Conservation (phyloP, 305 asterid species). For the Coffea humblotiana region DNA sequence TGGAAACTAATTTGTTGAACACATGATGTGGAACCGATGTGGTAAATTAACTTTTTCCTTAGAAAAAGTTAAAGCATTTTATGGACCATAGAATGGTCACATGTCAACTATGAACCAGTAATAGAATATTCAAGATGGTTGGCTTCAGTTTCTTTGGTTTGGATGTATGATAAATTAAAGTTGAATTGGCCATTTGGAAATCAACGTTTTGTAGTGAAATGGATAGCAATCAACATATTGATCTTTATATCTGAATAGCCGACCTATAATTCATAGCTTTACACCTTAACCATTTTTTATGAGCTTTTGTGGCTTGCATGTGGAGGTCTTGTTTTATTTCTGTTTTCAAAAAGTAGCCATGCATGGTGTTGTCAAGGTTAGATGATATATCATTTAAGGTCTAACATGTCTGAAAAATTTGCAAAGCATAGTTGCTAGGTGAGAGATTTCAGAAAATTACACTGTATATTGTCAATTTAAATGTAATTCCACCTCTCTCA, state of each 20-base stretch:
- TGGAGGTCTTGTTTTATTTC: background rate
- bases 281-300: background rate
- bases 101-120: too few relatives aligned
- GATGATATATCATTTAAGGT: background rate
- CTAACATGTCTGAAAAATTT: background rate
- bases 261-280: background rate
- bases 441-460: background rate
- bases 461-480: too few relatives aligned
- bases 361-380: background rate
- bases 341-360: background rate
- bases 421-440: background rate
- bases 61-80: background rate
- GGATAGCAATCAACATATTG: too few relatives aligned
- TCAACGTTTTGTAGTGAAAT: too few relatives aligned
- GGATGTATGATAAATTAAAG: background rate
- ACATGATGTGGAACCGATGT: background rate
- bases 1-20: background rate
- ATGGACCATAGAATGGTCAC: too few relatives aligned
- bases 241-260: too few relatives aligned
- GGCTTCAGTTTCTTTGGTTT: background rate
- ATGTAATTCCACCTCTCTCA: too few relatives aligned
- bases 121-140: background rate
- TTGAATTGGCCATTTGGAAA: background rate
- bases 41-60: too few relatives aligned
- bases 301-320: constrained; percentile 4